Evolutionary conservation across 2,329 filamentous ascomycete species (phyloP), one percentile per base, ranked within the genome.

Genomic region (Cordyceps cicadae): DNA sequence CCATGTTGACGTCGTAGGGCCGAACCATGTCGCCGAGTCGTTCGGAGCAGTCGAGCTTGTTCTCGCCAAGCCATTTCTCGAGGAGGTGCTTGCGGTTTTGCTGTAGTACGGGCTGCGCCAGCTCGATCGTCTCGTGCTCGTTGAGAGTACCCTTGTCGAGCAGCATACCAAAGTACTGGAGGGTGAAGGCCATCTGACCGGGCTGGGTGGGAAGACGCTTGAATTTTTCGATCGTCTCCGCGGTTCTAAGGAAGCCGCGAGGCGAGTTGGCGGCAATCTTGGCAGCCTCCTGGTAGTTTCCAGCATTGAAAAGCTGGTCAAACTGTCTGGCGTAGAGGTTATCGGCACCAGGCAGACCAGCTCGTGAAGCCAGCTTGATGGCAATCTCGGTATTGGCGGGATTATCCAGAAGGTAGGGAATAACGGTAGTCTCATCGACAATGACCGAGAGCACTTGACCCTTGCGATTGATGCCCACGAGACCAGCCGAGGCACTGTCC

Each of bases 181-280:
- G 81, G 62, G 97, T 96, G 67, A 91, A 87, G 1, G 94, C 96
- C 77, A 99, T 90, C 72, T 95, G 89, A 50, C 91, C 90, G 39
- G 87, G 87, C 67, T 89, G 85, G 63, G 87, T 84, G 15, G 91
- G 90, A 17, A 95, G 81, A 60, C 84, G 85, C 84, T 97, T 97
- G 79, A 99, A 95, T 68, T 89, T 87, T 76, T 97, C 92, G 72
- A 99, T 97, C 7, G 94, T 99, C 70, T 96, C 90, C 24, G 90
- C 83, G 2, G 93, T 97, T 66, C 94, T 90, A 60, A 99, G 81
- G 80, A 99, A 99, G 53, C 94, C 94, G 62, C 93, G 87, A 3
- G 94, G 94, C 3, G 94, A 99, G 79, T 95, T 96, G 55, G 94
- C 95, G 50, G 94, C 95, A 68, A 96, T 88, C 81, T 96, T 97